Evolutionary conservation across 2,329 filamentous ascomycete genomes (phyloP).

Genomic region (Cercospora janseana): DNA sequence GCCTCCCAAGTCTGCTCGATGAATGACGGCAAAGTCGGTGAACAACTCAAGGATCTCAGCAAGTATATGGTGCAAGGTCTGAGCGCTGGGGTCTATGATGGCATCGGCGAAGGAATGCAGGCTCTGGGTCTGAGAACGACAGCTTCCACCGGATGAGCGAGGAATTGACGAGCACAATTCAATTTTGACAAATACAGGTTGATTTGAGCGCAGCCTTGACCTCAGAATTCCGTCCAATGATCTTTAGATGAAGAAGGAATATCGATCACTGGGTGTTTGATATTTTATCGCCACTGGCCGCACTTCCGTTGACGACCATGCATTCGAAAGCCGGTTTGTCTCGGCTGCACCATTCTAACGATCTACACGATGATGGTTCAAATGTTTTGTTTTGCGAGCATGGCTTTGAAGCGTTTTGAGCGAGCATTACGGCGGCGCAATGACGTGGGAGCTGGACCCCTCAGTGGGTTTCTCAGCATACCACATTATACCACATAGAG

Average conservation of each 20-base stretch:
- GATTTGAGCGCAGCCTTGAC: no score
- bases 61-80: slow-evolving; percentile 64
- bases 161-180: no score
- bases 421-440: slow-evolving; percentile 7
- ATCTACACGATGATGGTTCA: not conserved
- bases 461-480: not conserved
- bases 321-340: no score
- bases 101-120: slow-evolving; percentile 55
- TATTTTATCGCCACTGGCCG: no score
- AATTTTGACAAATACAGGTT: no score
- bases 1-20: slow-evolving; percentile 58
- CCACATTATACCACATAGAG: not conserved
- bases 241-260: no score
- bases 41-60: slow-evolving; percentile 55
- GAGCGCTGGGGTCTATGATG: slow-evolving; percentile 65
- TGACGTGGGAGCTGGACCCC: slow-evolving; percentile 1
- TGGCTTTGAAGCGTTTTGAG: slow-evolving; percentile 8
- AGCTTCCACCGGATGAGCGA: no score
- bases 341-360: not conserved
- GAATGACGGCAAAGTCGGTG: slow-evolving; percentile 64
- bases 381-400: not conserved
- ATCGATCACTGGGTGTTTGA: no score
- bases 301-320: not conserved
- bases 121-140: slow-evolving; percentile 44
- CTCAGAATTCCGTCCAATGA: no score